Base-by-base conservation (phyloP, 768 basidiomycete genomes). In the Imleria badia region DNA sequence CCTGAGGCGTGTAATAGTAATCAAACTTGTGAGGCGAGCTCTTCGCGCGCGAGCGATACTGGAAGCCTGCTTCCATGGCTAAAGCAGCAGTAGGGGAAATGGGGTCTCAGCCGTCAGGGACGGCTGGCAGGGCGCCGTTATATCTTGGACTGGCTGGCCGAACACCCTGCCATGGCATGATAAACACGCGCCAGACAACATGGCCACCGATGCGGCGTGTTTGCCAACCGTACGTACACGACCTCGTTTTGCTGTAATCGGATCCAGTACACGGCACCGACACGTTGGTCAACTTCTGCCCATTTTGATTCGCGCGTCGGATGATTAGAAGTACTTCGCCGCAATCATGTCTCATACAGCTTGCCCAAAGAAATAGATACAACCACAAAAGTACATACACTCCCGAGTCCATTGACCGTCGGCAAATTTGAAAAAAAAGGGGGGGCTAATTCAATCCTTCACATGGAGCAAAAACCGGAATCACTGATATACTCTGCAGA, bases 391-490 rank as follows among this genome's bases (percentile, higher is more conserved):
- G 26, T 38, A 45, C 55, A 57, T 51, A 44, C 31, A 19, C 39
- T 44, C 56, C 45, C 30, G 48, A 46, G 45, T 52, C 48, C 48
- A 45, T 43, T n/a, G 26, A 42, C n/a, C 10, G 45, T 15, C 15
- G 23, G 39, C 8, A 29, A 34, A 48, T 42, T 26, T 13, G 14
- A 51, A 44, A 44, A n/a, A 7, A 54, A 54, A 49, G 41, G 11
- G 9, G 35, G 9, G 35, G 20, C 12, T 10, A 14, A 40, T n/a
- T 7, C 44, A 15, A 14, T 46, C 5, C 20, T 22, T 58, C 56
- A 71, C 69, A 63, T 74, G 31, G 78, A 79, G 51, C 75, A 77
- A 61, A 80, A 79, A 26, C 78, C 78, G 48, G 78, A 79, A 64
- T 79, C 78, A 40, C 72, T 80, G 60, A 80, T 67, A 54, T 75